Percentiles rank a stretch among this genome's conserved stretches.
These are phyloP conservation scores for Apiospora pterosperma DNA, from an alignment of 2,329 filamentous ascomycete genomes.

Conservation along the genomic window DNA sequence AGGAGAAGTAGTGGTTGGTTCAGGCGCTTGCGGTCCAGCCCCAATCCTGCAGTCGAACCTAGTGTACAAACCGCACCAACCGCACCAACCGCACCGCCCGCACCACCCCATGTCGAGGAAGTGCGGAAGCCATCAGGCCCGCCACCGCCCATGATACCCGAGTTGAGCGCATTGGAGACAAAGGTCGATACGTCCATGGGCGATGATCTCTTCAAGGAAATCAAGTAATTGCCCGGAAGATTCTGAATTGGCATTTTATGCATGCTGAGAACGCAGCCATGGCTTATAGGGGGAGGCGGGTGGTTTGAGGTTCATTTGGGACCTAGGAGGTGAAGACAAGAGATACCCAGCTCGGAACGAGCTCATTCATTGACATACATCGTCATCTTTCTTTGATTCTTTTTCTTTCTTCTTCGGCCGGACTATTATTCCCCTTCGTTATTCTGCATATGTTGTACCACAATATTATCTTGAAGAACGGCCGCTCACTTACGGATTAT, in stretches of 20 bases:
- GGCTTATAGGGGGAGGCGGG: slow-evolving; percentile 12
- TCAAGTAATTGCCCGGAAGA: slow-evolving; percentile 42
- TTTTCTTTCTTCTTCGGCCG: slow-evolving; percentile 7
- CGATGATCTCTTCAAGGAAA: slow-evolving; percentile 55
- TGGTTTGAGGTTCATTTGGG: slow-evolving; percentile 5
- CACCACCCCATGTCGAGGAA: slow-evolving; percentile 35
- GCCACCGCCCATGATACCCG: slow-evolving; percentile 60
- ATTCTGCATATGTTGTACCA: background rate
- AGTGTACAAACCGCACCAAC: background rate
- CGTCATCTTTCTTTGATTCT: slow-evolving; percentile 20
- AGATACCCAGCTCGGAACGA: slow-evolving; percentile 31
- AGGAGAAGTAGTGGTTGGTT: slow-evolving; percentile 60
- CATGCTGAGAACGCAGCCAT: background rate
- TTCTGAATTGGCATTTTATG: background rate
- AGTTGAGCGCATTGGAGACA: slow-evolving; percentile 50
- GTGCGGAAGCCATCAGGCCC: slow-evolving; percentile 41
- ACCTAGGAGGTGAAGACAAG: slow-evolving; percentile 18
- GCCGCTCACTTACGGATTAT: slow-evolving; percentile 1
- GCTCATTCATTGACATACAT: slow-evolving; percentile 29
- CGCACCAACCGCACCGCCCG: slow-evolving; percentile 32
- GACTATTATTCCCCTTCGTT: slow-evolving; percentile 1
- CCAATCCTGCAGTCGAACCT: slow-evolving; percentile 27
- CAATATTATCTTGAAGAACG: background rate
- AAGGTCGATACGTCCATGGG: slow-evolving; percentile 45
- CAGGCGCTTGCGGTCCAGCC: slow-evolving; percentile 44